Percentiles rank a stretch among this genome's conserved stretches.
Evolutionary conservation across 352 stramenopile genomes (phyloP).

Genomic region (Globisporangium yorkense): DNA sequence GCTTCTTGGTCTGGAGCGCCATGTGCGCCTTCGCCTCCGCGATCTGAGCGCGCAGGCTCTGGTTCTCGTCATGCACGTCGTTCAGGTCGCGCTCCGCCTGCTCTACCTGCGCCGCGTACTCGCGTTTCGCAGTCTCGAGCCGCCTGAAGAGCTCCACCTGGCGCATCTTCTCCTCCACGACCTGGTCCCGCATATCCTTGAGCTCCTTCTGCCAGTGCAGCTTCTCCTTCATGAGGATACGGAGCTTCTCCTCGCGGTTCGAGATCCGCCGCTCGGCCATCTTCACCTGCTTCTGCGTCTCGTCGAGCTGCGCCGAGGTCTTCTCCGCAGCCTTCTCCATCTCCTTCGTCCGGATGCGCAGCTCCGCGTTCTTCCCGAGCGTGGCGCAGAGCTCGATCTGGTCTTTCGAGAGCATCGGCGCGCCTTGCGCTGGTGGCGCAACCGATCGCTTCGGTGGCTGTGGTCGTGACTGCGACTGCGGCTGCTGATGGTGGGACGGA

Average conservation of each 20-base stretch:
- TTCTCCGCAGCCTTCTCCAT: conserved; percentile 47
- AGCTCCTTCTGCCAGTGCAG: conserved; percentile 63
- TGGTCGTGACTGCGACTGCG: neutral
- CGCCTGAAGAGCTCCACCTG: conserved; percentile 59
- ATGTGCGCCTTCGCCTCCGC: conserved; percentile 38
- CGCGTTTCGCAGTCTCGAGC: conserved; percentile 42
- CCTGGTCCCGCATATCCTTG: conserved; percentile 46
- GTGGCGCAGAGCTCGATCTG: conserved; percentile 53
- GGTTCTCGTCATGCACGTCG: conserved; percentile 38
- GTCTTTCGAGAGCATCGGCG: conserved; percentile 21
- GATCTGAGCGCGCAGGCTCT: conserved; percentile 25
- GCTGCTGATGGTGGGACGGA: conserved; percentile 7
- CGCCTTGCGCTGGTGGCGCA: conserved; percentile 9
- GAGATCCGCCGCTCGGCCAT: conserved; percentile 42
- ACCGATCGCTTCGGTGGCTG: neutral
- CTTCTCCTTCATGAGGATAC: conserved; percentile 57
- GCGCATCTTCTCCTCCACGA: conserved; percentile 69
- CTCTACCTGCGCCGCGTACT: conserved; percentile 33
- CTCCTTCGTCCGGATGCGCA: conserved; percentile 47
- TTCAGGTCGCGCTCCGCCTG: conserved; percentile 23
- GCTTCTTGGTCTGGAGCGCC: conserved; percentile 31
- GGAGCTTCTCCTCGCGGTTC: conserved; percentile 61
- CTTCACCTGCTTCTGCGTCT: conserved; percentile 58
- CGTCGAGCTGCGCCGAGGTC: conserved; percentile 33
- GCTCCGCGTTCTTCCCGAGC: conserved; percentile 58